These are phyloP conservation scores for Striga hermonthica DNA, from an alignment of 305 asterid genomes.

Conservation along the genomic window DNA sequence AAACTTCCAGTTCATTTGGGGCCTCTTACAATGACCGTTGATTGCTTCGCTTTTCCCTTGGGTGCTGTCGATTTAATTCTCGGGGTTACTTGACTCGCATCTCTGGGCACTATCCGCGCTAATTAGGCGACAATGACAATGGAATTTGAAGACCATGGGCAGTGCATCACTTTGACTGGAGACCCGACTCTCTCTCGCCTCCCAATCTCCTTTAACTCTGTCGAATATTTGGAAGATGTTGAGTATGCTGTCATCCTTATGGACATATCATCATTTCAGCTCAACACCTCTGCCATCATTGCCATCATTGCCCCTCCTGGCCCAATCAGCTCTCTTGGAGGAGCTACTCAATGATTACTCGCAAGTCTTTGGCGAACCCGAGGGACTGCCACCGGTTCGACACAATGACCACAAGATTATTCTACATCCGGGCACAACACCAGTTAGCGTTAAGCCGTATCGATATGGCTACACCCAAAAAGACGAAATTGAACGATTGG, in stretches of 20 bases:
- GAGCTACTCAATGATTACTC: too few species aligned
- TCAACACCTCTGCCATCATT: too few species aligned
- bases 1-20: background rate
- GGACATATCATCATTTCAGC: too few species aligned
- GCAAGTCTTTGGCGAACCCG: too few species aligned
- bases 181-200: background rate
- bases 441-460: background rate
- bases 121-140: background rate
- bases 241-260: too few species aligned
- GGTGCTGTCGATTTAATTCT: background rate
- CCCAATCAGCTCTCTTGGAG: too few species aligned
- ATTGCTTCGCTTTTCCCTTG: background rate
- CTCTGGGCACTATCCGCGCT: background rate
- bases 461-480: background rate
- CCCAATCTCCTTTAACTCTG: too few species aligned
- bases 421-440: background rate
- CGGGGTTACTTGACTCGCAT: background rate
- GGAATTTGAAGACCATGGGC: background rate
- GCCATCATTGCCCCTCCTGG: too few species aligned
- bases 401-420: background rate
- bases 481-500: background rate
- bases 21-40: background rate
- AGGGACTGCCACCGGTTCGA: background rate
- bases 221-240: too few species aligned
- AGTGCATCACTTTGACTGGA: background rate